A percentile compares a stretch with the other conserved stretches of the same genome.
phyloP scores from a whole-genome alignment of 495 filamentous ascomycete genomes.

The Aspergillus incahuasiensis region DNA sequence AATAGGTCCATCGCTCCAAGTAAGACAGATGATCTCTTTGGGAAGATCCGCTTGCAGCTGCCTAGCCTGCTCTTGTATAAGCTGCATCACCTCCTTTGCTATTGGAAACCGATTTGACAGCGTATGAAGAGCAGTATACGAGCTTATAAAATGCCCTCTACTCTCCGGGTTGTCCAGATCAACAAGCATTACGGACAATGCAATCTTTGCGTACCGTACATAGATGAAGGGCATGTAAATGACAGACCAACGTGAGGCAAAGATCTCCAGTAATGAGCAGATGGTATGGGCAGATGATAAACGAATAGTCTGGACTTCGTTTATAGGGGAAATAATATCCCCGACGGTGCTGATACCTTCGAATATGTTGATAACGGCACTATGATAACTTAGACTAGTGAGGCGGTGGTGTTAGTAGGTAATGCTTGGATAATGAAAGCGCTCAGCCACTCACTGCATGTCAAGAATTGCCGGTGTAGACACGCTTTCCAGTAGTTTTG shows the following conservation, averaged over 20 bases:
- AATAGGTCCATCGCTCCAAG: neutral
- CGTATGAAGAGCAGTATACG: neutral
- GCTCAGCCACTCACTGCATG: neutral
- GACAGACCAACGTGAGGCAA: neutral
- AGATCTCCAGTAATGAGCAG: neutral
- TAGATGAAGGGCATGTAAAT: neutral
- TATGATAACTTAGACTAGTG: neutral
- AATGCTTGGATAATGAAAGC: neutral
- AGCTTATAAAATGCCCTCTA: neutral
- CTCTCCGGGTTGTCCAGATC: neutral
- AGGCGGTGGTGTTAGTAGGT: neutral
- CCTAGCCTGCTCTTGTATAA: neutral
- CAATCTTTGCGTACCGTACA: neutral
- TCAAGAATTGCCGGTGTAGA: neutral
- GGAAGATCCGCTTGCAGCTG: neutral
- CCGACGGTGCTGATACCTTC: neutral
- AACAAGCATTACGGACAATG: neutral
- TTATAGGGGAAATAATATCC: neutral
- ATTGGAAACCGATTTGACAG: neutral
- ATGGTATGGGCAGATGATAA: neutral
- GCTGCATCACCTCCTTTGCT: neutral
- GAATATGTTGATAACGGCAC: neutral
- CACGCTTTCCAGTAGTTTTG: neutral
- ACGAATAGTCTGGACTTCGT: neutral
- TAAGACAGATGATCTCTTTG: neutral